Base-by-base conservation (phyloP, 2,329 filamentous ascomycete genomes). In the Fusarium robinianum region DNA sequence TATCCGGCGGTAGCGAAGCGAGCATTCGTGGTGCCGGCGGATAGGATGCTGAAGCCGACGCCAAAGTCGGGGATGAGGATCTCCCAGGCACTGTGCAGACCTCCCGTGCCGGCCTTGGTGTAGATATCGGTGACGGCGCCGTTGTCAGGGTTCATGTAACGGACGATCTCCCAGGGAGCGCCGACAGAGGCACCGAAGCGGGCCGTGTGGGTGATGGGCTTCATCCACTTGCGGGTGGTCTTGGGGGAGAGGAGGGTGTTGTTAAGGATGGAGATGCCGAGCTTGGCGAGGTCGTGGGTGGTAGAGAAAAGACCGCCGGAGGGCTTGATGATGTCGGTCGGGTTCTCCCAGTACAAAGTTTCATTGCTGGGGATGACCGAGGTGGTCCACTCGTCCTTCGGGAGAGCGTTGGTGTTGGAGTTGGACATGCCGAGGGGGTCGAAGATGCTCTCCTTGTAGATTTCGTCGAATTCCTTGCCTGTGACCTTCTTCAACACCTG, bases 21-120 rank as follows among this genome's bases (percentile, higher is more conserved):
- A n/a, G n/a, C 26, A 11, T 29, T 1, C 30, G 26, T 5, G 11
- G 26, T 12, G 8, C 67, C 12, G 10, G 9, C 72, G 2, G 65
- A 50, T 1, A 75, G 58, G 12, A 73, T 55, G 2, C 60, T 63
- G 43, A 75, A 70, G 1, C 73, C 72, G 10, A 72, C 58, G 33
- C 69, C 64, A 34, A 66, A 73, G 44, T 75, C 72, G 1, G 71
- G 73, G 3, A 75, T 47, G 5, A 77, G 55, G 2, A 65, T 65
- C 1, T 76, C 39, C 7, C 67, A 60, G 2, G 65, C 62, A 10
- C 63, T 64, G 46, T 72, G 75, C 24, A 9, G 19, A 8, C 25
- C 33, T 14, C 15, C 25, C 6, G 42, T 29, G 4, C 46, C 46
- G 5, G 38, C 32, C 24, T 54, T 52, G 8, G 43, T 42, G 38